Evolutionary conservation across 1,284 basidiomycete species (phyloP).

Genomic region (Anthracocystis setariae): DNA sequence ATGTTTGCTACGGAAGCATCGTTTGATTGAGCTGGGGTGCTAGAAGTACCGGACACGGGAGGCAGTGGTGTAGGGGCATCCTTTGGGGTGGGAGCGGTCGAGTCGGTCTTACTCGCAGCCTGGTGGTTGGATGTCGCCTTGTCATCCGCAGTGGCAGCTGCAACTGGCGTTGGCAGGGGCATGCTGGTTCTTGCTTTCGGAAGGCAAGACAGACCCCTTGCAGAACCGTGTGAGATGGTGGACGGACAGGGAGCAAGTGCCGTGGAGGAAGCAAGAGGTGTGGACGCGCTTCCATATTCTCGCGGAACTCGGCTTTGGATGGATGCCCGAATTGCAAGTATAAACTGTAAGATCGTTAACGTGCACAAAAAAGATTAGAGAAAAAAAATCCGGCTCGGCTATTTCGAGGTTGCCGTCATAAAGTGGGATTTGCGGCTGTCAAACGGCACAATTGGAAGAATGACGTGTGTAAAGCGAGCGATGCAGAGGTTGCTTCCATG

Average conservation of each 20-base stretch:
- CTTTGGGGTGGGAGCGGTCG: slow-evolving; percentile 29
- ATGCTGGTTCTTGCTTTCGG: slow-evolving; percentile 10
- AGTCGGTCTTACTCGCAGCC: slow-evolving; percentile 11
- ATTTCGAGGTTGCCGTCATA: too few species aligned
- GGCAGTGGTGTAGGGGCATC: slow-evolving; percentile 23
- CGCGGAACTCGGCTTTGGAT: slow-evolving; percentile 12
- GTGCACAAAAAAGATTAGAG: too few species aligned
- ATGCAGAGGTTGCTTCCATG: too few species aligned
- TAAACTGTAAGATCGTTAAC: too few species aligned
- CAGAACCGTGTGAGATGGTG: slow-evolving; percentile 1
- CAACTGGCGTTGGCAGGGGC: slow-evolving; percentile 18
- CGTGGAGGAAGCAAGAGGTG: background rate
- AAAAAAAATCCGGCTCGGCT: too few species aligned
- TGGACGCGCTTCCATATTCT: slow-evolving; percentile 4
- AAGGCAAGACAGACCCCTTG: background rate
- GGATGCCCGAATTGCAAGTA: too few species aligned
- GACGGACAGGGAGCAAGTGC: background rate
- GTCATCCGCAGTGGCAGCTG: slow-evolving; percentile 28
- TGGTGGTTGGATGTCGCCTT: slow-evolving; percentile 22
- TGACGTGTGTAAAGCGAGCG: too few species aligned
- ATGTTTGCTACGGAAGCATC: slow-evolving; percentile 29
- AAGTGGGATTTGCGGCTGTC: too few species aligned
- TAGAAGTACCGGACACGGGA: slow-evolving; percentile 11
- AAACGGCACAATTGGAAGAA: too few species aligned
- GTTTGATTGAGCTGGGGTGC: slow-evolving; percentile 16